Evolutionary conservation across 352 stramenopile genomes (phyloP).

Genomic region (Phytophthora pinifolia): DNA sequence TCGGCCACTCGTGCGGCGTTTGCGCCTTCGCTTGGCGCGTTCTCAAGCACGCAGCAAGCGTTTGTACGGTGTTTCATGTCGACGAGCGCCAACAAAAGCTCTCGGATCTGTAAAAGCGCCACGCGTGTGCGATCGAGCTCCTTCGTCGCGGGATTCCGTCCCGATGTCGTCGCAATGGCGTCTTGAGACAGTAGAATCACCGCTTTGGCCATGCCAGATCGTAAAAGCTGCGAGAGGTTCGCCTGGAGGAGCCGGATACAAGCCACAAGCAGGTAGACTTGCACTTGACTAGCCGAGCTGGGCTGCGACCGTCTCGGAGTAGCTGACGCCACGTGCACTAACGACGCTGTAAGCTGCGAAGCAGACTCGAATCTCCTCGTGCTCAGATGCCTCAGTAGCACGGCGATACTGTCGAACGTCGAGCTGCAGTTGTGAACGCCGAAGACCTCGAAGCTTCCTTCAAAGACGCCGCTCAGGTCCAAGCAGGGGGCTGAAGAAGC

Average conservation of each 20-base stretch:
- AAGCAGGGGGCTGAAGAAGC: neutral
- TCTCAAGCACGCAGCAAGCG: constrained; percentile 23
- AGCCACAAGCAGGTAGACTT: constrained; percentile 67
- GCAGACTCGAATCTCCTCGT: constrained; percentile 34
- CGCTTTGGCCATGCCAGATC: constrained; percentile 48
- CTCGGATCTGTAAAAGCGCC: constrained; percentile 34
- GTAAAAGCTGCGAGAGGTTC: constrained; percentile 72
- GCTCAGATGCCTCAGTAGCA: constrained; percentile 45
- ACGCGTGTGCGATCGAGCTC: constrained; percentile 21
- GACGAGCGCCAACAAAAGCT: constrained; percentile 32
- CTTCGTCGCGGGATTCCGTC: constrained; percentile 10
- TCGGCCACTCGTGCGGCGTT: constrained; percentile 28
- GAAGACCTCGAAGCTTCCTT: constrained; percentile 44
- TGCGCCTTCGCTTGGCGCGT: constrained; percentile 16
- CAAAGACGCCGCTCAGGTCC: constrained; percentile 27
- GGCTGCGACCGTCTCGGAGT: constrained; percentile 10
- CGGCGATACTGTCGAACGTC: constrained; percentile 45
- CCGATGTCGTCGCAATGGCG: neutral
- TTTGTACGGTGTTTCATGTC: constrained; percentile 34
- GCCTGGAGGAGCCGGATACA: constrained; percentile 73
- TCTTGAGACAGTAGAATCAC: constrained; percentile 28
- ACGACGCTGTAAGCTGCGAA: constrained; percentile 11
- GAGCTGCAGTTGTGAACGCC: constrained; percentile 44
- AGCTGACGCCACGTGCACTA: neutral
- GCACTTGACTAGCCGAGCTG: constrained; percentile 21